Evolutionary conservation across 169 alveolate species (phyloP), one percentile per base, ranked within the genome.

Genomic region (Cryptosporidium felis): DNA sequence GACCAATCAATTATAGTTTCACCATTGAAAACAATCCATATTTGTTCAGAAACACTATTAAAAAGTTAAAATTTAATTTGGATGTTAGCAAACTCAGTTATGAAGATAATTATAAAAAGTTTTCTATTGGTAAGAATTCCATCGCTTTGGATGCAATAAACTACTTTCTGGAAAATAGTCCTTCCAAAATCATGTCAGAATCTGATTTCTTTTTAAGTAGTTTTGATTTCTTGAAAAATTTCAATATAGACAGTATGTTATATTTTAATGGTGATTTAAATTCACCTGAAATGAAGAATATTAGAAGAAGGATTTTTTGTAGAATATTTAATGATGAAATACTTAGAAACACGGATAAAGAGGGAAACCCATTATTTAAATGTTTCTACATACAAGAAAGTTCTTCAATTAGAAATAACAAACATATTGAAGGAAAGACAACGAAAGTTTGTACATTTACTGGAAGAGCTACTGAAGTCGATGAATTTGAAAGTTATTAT

Each of bases 301-400:
- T 45, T 36, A 74, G 85, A 74, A 74, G 21, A 38, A 74, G 67
- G 41, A 40, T 36, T 21, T 74, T 74, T 36, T 74, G 85, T 74
- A 23, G 56, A 36, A 14, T 49, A 26, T 38, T 74, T 18, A 74
- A 38, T 16, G 23, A 21, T 30, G 60, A 74, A 74, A 21, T 74
- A 51, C 34, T 42, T 23, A 23, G 46, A 9, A 42, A 30, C 10
- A 59, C 38, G 3, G 65, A 53, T 6, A 10, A 42, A 18, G 59
- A 21, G 10, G 4, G 3, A 18, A 74, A 74, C 40, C 85, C 85
- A 18, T 74, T 74, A 53, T 74, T 74, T 53, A 44, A 47, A 0
- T 74, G 85, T 4, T 49, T 38, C 26, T 51, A 51, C 28, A 5
- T 8, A 26, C 38, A 42, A 44, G 49, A 65, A 32, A 45, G 42